Base-by-base conservation (phyloP, 2,329 filamentous ascomycete genomes). In the Hortaea sp. region DNA sequence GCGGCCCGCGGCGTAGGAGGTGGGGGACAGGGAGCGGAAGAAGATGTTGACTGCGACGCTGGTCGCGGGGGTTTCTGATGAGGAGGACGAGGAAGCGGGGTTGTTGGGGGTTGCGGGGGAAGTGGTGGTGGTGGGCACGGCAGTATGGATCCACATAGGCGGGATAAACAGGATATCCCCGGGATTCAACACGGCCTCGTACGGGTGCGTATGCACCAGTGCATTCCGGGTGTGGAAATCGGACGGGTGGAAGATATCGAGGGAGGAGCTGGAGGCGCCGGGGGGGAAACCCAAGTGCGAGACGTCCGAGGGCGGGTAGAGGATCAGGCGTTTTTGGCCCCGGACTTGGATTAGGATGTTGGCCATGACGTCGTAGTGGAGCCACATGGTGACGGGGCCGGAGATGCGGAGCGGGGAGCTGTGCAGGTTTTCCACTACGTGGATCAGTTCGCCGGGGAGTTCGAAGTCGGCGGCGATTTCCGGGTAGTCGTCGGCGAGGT, bases 21-120 rank as follows among this genome's bases (percentile, higher is more conserved):
- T 69, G 3, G 79, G 69, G n/a, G 53, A 35, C 27, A 62, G 42
- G 50, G 81, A 82, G 39, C 81, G 79, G 68, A 94, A 95, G 69
- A 95, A 95, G 29, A 90, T 77, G 61, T 95, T 95, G n/a, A 95
- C 81, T 1, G 86, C 86, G 6, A 94, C 72, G 55, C 85, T 88
- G 49, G 20, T 20, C 20, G 20, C 20, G 20, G 20, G 20, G 4
- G 20, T n/a, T n/a, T n/a, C n/a, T n/a, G 77, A 79, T 2, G 63
- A 69, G 3, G 79, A 69, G n/a, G 53, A 35, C 27, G 61, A 41
- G 50, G 81, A 82, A 39, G 81, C 78, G 68, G 94, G 95, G 69
- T 95, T 95, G 29, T 90, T 77, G 61, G 95, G 94, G n/a, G 94
- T 81, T 1, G 86, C 86, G 6, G 94, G 72, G 55, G 85, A 88